phyloP scores from a whole-genome alignment of 805 yeast species.

The Nakazawaea populi region DNA sequence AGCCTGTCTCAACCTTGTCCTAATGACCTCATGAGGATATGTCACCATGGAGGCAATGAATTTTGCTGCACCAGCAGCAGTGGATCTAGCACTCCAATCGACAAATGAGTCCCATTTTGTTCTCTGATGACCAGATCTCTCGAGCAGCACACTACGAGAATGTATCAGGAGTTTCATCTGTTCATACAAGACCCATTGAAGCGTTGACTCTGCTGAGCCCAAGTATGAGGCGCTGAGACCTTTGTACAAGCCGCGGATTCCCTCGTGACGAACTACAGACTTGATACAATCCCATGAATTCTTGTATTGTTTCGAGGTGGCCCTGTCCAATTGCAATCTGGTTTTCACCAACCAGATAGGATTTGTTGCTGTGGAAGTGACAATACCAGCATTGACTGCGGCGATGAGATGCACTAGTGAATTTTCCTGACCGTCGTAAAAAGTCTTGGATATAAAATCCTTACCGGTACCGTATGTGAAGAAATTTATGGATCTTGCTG shows the following conservation, averaged over 20 bases:
- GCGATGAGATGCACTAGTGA: conserved; percentile 82
- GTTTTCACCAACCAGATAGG: conserved; percentile 98
- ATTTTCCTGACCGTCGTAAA: conserved; percentile 71
- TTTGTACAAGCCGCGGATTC: conserved; percentile 71
- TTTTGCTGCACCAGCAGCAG: conserved; percentile 96
- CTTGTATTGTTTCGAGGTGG: conserved; percentile 55
- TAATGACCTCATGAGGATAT: conserved; percentile 95
- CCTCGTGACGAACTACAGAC: conserved; percentile 70
- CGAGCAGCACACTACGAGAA: conserved; percentile 36
- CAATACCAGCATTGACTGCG: conserved; percentile 89
- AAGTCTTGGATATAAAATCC: conserved; percentile 56
- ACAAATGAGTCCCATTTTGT: conserved; percentile 55
- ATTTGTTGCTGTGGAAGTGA: conserved; percentile 92
- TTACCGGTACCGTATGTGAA: conserved; percentile 96
- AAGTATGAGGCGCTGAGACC: conserved; percentile 94
- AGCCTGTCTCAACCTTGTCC: conserved; percentile 94
- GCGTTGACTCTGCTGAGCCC: conserved; percentile 87
- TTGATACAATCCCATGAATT: conserved; percentile 82
- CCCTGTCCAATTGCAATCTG: conserved; percentile 83
- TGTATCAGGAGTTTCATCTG: conserved; percentile 77
- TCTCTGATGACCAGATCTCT: conserved; percentile 30
- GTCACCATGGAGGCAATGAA: conserved; percentile 88
- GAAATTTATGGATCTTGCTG: conserved; percentile 94
- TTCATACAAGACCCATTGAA: conserved; percentile 96
- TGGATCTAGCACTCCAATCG: conserved; percentile 95